These are phyloP conservation scores for Xylaria bambusicola DNA, from an alignment of 495 filamentous ascomycete genomes.

Conservation along the genomic window DNA sequence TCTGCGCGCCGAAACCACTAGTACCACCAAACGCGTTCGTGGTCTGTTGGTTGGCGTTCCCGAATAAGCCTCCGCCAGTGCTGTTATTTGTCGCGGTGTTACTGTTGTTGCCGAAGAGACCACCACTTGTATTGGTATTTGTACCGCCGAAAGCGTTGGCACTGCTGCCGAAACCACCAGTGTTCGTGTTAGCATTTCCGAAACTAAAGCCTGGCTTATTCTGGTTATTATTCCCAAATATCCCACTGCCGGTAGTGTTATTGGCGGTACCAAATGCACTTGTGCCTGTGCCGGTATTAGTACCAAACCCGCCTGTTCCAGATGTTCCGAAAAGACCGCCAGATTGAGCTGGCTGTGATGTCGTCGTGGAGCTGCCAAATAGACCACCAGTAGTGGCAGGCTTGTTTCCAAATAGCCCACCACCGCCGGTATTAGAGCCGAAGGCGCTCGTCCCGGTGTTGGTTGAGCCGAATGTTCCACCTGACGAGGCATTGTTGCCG, in stretches of 20 bases:
- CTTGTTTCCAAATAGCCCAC: conserved; percentile 52
- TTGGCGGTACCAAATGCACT: conserved; percentile 35
- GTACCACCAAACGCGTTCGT: conserved; percentile 24
- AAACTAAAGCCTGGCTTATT: conserved; percentile 44
- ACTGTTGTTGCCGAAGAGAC: conserved; percentile 47
- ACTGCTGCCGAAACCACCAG: conserved; percentile 35
- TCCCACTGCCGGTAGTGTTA: conserved; percentile 28
- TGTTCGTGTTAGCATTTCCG: conserved; percentile 26
- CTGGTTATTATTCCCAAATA: conserved; percentile 45
- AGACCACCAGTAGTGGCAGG: conserved; percentile 45
- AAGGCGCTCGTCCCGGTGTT: conserved; percentile 48
- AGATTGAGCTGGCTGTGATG: conserved; percentile 32
- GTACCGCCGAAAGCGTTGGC: conserved; percentile 34
- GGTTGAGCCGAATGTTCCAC: conserved; percentile 58
- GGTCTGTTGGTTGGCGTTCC: conserved; percentile 45
- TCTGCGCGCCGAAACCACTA: conserved; percentile 33
- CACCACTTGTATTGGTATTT: conserved; percentile 29
- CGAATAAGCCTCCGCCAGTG: conserved; percentile 44
- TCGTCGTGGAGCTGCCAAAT: conserved; percentile 50
- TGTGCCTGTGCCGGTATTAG: conserved; percentile 22
- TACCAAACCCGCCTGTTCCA: conserved; percentile 21
- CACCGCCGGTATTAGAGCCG: conserved; percentile 37
- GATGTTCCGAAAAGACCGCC: conserved; percentile 53
- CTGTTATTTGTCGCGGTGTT: conserved; percentile 21
- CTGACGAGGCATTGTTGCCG: conserved; percentile 41